These are phyloP conservation scores for Jaminaea rosea DNA, from an alignment of 1,284 basidiomycete species.

Conservation along the genomic window DNA sequence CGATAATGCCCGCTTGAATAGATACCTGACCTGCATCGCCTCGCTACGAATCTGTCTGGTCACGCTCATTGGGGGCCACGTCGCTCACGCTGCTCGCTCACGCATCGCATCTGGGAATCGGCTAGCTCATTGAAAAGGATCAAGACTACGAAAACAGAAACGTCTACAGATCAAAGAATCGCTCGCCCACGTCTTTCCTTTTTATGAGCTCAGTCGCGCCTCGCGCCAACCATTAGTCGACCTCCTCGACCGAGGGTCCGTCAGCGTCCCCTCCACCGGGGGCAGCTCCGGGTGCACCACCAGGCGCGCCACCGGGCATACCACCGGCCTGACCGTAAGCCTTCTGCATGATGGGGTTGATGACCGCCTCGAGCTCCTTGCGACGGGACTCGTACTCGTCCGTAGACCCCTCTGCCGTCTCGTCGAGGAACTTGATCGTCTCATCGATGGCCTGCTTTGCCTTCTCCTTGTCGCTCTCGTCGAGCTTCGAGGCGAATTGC, in stretches of 20 bases:
- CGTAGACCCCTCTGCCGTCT: constrained; percentile 78
- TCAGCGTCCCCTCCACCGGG: constrained; percentile 53
- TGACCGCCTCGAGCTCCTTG: constrained; percentile 84
- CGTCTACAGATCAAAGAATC: too few relatives aligned
- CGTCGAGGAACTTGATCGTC: constrained; percentile 79
- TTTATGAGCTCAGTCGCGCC: too few relatives aligned
- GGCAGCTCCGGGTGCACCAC: constrained; percentile 47
- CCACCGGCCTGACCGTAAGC: constrained; percentile 63
- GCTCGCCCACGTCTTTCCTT: too few relatives aligned
- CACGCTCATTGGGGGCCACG: too few relatives aligned
- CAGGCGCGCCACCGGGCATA: constrained; percentile 55
- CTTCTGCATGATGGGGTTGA: constrained; percentile 91
- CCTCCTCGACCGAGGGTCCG: constrained; percentile 79
- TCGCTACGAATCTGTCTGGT: too few relatives aligned
- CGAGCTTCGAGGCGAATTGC: constrained; percentile 63
- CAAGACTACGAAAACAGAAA: too few relatives aligned
- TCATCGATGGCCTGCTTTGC: constrained; percentile 77
- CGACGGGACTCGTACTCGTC: constrained; percentile 93
- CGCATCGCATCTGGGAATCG: too few relatives aligned
- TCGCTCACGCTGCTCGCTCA: too few relatives aligned
- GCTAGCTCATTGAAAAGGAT: too few relatives aligned
- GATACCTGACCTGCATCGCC: too few relatives aligned
- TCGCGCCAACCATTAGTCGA: too few relatives aligned
- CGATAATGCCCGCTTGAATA: too few relatives aligned
- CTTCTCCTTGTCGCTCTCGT: constrained; percentile 75